Conservation (phyloP, 75 land plant species). For the Selaginella moellendorffii region DNA sequence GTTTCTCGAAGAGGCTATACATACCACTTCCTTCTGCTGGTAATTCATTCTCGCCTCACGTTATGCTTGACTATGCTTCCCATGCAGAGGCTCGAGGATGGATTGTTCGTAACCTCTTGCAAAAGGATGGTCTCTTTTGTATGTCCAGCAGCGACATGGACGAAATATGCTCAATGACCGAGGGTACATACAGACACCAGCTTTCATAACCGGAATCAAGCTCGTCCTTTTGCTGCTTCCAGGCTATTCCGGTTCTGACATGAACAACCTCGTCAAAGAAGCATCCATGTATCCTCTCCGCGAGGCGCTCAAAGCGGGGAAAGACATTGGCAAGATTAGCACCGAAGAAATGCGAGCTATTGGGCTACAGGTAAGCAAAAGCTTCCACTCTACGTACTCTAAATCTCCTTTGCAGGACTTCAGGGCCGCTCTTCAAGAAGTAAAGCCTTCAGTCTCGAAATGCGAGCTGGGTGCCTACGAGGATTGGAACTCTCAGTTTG, state of each 20-base stretch:
- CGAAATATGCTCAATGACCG: conserved; percentile 59
- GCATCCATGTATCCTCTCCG: conserved; percentile 96
- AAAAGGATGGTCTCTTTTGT: conserved; percentile 83
- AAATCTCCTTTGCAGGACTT: conserved; percentile 55
- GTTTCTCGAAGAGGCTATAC: conserved; percentile 84
- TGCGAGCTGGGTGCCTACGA: conserved; percentile 72
- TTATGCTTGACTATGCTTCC: too few species aligned
- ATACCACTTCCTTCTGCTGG: conserved; percentile 95
- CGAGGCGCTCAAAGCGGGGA: conserved; percentile 66
- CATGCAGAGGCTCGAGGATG: conserved; percentile 85
- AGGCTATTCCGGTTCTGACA: conserved; percentile 98
- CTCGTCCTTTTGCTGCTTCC: too few species aligned
- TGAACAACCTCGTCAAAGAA: conserved; percentile 94
- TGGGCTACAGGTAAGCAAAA: conserved; percentile 58
- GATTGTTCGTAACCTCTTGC: conserved; percentile 68
- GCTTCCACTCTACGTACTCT: too few species aligned
- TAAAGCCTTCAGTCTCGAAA: conserved; percentile 79
- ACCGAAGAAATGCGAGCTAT: conserved; percentile 86
- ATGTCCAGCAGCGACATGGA: conserved; percentile 59
- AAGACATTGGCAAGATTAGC: conserved; percentile 61
- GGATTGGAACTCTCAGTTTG: conserved; percentile 94
- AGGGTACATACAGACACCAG: too few species aligned
- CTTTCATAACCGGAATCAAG: too few species aligned
- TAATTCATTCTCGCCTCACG: too few species aligned
- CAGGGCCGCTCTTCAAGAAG: conserved; percentile 66